Base-by-base conservation (phyloP, 192 early-diverging fungal species). In the Rhizoclosmatium globosum region DNA sequence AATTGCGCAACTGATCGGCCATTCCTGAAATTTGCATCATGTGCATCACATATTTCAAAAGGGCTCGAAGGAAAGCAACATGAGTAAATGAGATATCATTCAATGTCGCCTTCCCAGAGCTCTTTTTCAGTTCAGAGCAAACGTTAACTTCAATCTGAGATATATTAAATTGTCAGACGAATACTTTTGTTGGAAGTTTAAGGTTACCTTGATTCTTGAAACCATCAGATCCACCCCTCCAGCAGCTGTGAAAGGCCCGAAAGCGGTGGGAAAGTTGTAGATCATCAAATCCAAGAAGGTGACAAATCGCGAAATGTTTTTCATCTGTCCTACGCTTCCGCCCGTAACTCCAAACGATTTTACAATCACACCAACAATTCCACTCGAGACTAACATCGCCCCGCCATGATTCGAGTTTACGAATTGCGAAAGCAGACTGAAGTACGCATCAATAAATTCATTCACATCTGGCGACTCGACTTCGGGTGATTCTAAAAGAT, bases 21-120 rank as follows among this genome's bases (percentile, higher is more conserved):
- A 92, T 94, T 4, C 95, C 95, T 21, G 95, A 88, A n/a, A 93
- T 92, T 83, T 98, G 95, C 92, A 98, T 92, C 92, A 98, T 92
- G 74, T 96, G 95, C 61, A 94, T 87, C 39, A 97, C 87, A 82
- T 97, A 92, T 84, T 97, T 97, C 73, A 98, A 88, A 88, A 96
- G 90, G 47, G 94, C 90, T 62, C 98, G 94, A 19, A 98, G 83
- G 64, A 97, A 76, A 0, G 92, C 88, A 4, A 92, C 89, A 56
- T 93, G 85, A 73, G 95, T 93, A 57, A 93, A 88, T 19, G 94
- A 88, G 43, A 95, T 77, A 3, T 86, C 84, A 13, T 53, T 47
- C 21, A 77, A 39, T 0, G 45, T 46, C 2, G 42, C n/a, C 48
- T 47, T 39, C 42, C n/a, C 38, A 47, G 13, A 2, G 17, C 1